phyloP scores from a whole-genome alignment of 2,329 filamentous ascomycete species.

The Ploettnerulaceae sp. region DNA sequence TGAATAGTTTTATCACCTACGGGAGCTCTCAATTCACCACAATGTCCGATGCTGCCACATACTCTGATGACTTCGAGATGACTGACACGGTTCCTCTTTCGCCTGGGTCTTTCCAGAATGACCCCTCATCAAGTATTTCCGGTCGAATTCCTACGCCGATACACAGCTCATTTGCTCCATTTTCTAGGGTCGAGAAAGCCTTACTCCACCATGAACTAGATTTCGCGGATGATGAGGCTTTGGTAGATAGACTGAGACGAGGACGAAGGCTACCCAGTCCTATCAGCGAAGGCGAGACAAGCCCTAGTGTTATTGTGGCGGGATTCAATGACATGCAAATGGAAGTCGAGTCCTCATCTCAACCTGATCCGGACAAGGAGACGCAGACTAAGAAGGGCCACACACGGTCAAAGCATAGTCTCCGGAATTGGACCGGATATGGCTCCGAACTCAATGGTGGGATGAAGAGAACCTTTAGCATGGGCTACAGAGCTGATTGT shows the following conservation, averaged over 20 bases:
- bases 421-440: conserved; percentile 31
- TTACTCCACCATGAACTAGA: conserved; percentile 18
- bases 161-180: conserved; percentile 32
- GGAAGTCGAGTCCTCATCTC: conserved; percentile 27
- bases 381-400: conserved; percentile 34
- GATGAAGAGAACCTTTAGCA: conserved; percentile 68
- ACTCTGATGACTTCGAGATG: conserved; percentile 34
- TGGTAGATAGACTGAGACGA: conserved; percentile 26
- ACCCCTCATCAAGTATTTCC: conserved; percentile 27
- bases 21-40: conserved; percentile 26
- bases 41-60: conserved; percentile 24
- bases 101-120: conserved; percentile 29
- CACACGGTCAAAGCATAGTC: conserved; percentile 32
- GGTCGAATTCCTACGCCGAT: conserved; percentile 35
- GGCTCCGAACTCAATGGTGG: conserved; percentile 34
- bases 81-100: conserved; percentile 29
- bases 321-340: conserved; percentile 33
- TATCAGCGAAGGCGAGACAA: conserved; percentile 34
- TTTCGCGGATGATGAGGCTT: conserved; percentile 28
- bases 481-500: conserved; percentile 73
- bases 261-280: conserved; percentile 33
- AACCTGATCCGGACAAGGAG: conserved; percentile 16
- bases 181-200: conserved; percentile 24
- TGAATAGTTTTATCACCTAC: conserved; percentile 10
- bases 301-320: conserved; percentile 30